Conservation (phyloP, 805 yeast genomes). For the Candida stauntonica region DNA sequence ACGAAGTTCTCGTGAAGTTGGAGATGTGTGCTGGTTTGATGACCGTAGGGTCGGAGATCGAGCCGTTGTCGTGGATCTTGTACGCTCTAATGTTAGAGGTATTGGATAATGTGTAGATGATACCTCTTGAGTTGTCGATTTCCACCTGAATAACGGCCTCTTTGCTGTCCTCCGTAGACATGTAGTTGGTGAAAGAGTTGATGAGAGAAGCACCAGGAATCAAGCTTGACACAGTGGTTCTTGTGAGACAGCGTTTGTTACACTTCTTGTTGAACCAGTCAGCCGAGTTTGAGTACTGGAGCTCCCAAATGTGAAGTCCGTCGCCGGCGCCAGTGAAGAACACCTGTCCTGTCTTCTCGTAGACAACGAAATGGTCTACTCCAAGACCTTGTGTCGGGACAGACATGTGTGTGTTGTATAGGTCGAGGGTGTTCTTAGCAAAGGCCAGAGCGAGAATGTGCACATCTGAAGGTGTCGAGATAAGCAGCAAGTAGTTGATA, state of each 20-base stretch:
- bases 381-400: conserved; percentile 77
- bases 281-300: conserved; percentile 76
- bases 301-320: conserved; percentile 80
- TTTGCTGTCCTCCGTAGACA: conserved; percentile 22
- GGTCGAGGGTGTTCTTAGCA: conserved; percentile 48
- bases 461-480: conserved; percentile 77
- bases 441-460: conserved; percentile 71
- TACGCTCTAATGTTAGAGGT: conserved; percentile 80
- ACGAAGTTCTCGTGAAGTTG: conserved; percentile 38
- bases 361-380: conserved; percentile 56
- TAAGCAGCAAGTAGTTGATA: conserved; percentile 66
- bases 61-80: conserved; percentile 42
- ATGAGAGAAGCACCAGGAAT: conserved; percentile 38
- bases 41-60: conserved; percentile 37
- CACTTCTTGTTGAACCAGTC: conserved; percentile 86
- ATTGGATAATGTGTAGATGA: conserved; percentile 78
- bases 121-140: conserved; percentile 72
- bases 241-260: conserved; percentile 78
- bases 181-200: conserved; percentile 32
- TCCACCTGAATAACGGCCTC: conserved; percentile 66
- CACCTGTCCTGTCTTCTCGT: conserved; percentile 67
- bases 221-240: conserved; percentile 50
- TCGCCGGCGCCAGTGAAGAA: conserved; percentile 81
- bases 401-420: conserved; percentile 78
- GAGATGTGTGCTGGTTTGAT: conserved; percentile 35